A percentile compares a stretch with the other conserved stretches of the same genome.
These are phyloP conservation scores for Eucalyptus regnans DNA, from an alignment of 345 rosid species.

Conservation along the genomic window DNA sequence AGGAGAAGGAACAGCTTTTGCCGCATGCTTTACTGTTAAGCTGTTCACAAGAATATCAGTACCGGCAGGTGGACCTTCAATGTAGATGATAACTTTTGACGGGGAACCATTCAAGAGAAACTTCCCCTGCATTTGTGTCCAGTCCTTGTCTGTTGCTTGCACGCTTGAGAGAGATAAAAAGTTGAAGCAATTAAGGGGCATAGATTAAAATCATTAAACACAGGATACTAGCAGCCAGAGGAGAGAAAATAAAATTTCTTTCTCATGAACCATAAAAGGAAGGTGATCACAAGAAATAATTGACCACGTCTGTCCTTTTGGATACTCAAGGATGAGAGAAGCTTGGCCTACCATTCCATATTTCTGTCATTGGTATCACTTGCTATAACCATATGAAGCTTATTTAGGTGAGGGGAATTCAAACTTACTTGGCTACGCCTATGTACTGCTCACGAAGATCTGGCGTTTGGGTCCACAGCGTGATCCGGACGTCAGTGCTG, in stretches of 20 bases:
- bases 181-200: not conserved
- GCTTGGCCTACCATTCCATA: not conserved
- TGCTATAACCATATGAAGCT: not conserved
- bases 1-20: conserved; percentile 49
- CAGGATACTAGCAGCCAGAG: not conserved
- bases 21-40: conserved; percentile 65
- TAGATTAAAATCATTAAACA: not conserved
- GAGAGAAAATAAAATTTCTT: not conserved
- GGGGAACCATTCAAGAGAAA: conserved; percentile 80
- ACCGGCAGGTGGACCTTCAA: conserved; percentile 96
- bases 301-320: not conserved
- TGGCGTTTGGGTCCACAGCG: conserved; percentile 65
- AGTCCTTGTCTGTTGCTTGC: conserved; percentile 71
- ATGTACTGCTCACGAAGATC: conserved; percentile 72
- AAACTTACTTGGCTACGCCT: conserved; percentile 64
- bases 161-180: conserved; percentile 18
- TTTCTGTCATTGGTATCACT: not conserved
- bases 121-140: conserved; percentile 76
- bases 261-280: not conserved
- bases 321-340: not conserved
- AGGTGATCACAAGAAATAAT: not conserved
- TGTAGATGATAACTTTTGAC: conserved; percentile 62
- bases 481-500: conserved; percentile 51
- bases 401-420: not conserved
- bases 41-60: conserved; percentile 77